Base-by-base conservation (phyloP, 1,284 basidiomycete species). In the Trametes hirsuta region DNA sequence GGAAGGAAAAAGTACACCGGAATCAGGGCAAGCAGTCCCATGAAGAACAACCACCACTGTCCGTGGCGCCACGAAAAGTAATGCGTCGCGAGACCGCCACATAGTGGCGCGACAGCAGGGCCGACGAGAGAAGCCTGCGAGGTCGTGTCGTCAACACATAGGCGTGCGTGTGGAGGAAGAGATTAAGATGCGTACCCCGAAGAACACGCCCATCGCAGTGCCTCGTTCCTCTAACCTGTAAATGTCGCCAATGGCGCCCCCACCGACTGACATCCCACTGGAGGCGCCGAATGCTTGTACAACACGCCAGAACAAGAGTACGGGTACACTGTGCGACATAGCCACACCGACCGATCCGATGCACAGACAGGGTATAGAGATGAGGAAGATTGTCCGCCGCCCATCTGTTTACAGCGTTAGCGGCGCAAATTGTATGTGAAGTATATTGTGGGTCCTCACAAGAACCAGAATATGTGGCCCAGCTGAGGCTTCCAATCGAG, bases 61-160 rank as follows among this genome's bases (percentile, higher is more conserved):
- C 89, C 85, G 1, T 81, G 69, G 2, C 90, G 81, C 92, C 92
- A 94, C 0, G 89, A 87, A 41, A 77, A 78, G 62, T 86, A 86
- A 54, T 84, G 74, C 0, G 85, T 77, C 0, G 78, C 74, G 21
- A 77, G 30, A 40, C 84, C 84, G 74, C 74, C 74, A 0, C 66
- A 61, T 3, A 76, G 53, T 0, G 75, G 76, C 2, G 76, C 75
- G 10, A 78, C 58, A 1, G 76, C 73, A 1, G 75, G 74, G 0
- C 76, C 76, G 10, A 77, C 59, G 9, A 75, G 68, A n/a, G 67
- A 65, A 9, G 71, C 72, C 74, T 76, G 49, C 8, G 22, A 21
- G 40, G 41, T 21, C 15, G 42, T 18, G 36, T 42, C 21, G 25
- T 44, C 46, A 41, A 34, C 11, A 10, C 12, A 37, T 34, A 21